These are phyloP conservation scores for Gelatoporia subvermispora DNA, from an alignment of 768 basidiomycete genomes.

Conservation along the genomic window DNA sequence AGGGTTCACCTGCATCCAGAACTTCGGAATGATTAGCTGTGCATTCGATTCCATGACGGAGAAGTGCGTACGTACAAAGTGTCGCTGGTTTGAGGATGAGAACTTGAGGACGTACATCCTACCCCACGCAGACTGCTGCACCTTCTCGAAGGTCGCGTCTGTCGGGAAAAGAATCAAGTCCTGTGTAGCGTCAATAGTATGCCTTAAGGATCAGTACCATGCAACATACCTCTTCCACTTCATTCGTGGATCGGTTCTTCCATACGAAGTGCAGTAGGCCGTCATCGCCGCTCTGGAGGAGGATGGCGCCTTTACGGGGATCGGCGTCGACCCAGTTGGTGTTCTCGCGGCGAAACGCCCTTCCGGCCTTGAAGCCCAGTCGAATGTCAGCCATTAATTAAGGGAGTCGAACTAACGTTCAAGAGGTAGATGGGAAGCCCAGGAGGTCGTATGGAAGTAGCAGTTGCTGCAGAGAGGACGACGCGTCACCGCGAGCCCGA, in stretches of 20 bases:
- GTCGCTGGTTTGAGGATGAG: conserved; percentile 81
- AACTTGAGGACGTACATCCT: conserved; percentile 88
- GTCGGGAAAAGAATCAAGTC: conserved; percentile 85
- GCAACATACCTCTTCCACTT: conserved; percentile 53
- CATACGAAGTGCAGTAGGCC: conserved; percentile 75
- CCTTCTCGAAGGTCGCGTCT: conserved; percentile 78
- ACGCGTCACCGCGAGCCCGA: conserved; percentile 4
- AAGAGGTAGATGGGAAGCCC: background rate
- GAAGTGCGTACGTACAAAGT: conserved; percentile 62
- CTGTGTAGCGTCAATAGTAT: conserved; percentile 31
- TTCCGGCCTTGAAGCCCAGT: conserved; percentile 61
- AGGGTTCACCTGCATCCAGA: conserved; percentile 78
- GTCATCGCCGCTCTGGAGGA: conserved; percentile 66
- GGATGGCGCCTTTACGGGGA: conserved; percentile 69
- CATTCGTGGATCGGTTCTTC: conserved; percentile 65
- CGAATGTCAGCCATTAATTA: conserved; percentile 19
- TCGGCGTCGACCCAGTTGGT: conserved; percentile 66
- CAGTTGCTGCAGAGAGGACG: no score
- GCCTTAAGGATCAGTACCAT: background rate
- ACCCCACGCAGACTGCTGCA: conserved; percentile 58
- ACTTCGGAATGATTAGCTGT: conserved; percentile 39
- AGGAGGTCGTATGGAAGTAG: conserved; percentile 5
- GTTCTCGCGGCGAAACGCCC: conserved; percentile 63
- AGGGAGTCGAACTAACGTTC: background rate
- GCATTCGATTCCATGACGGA: conserved; percentile 1